A percentile compares a stretch with the other conserved stretches of the same genome.
phyloP scores from a whole-genome alignment of 768 basidiomycete genomes.

The Serendipita indica region DNA sequence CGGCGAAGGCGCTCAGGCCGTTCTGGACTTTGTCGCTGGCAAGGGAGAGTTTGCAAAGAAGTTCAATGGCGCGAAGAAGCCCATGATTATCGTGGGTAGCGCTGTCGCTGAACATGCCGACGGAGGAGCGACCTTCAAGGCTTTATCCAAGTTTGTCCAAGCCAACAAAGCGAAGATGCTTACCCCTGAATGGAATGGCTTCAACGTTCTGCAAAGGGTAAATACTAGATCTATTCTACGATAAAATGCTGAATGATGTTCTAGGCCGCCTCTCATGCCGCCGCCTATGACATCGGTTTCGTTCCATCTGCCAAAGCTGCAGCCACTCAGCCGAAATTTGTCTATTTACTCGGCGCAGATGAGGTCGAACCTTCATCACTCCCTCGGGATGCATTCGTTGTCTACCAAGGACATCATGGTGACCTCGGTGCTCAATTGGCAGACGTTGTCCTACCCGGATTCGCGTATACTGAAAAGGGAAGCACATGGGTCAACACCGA shows the following conservation, averaged over 20 bases:
- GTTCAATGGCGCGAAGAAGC: conserved; percentile 80
- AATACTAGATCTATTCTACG: conserved; percentile 20
- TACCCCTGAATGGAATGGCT: conserved; percentile 90
- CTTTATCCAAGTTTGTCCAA: conserved; percentile 66
- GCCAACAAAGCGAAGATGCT: conserved; percentile 58
- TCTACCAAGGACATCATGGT: conserved; percentile 98
- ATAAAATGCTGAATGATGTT: neutral
- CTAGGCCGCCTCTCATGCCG: conserved; percentile 80
- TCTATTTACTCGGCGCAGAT: conserved; percentile 94
- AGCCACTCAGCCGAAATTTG: conserved; percentile 70
- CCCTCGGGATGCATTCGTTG: conserved; percentile 85
- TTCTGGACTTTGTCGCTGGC: conserved; percentile 63
- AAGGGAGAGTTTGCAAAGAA: conserved; percentile 69
- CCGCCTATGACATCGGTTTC: conserved; percentile 91
- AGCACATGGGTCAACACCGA: conserved; percentile 96
- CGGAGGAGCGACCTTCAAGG: conserved; percentile 60
- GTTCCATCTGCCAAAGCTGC: conserved; percentile 70
- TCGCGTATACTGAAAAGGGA: conserved; percentile 87
- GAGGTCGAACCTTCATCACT: conserved; percentile 80
- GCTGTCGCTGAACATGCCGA: conserved; percentile 74
- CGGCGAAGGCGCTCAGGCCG: conserved; percentile 57
- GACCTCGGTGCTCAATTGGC: conserved; percentile 92
- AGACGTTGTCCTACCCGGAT: conserved; percentile 87
- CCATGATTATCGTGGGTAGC: conserved; percentile 86
- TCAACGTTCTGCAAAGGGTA: conserved; percentile 83